Evolutionary conservation across 1,284 basidiomycete genomes (phyloP).

Genomic region (Trametes sp.): DNA sequence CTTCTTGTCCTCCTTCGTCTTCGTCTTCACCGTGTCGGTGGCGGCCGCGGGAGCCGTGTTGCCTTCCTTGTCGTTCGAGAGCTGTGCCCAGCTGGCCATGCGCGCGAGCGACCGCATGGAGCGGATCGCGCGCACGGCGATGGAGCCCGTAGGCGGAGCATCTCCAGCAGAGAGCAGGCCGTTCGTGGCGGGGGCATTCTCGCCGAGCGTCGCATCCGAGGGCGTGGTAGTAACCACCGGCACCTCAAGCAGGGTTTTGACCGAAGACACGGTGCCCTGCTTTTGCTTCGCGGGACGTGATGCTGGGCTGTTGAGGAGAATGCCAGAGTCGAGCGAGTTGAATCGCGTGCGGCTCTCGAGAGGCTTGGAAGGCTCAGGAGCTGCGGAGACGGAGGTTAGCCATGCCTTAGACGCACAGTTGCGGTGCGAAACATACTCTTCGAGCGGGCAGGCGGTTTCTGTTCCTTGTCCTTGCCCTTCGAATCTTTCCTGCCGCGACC

Average conservation of each 20-base stretch:
- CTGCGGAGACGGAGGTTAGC: constrained; percentile 38
- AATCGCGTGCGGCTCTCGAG: constrained; percentile 54
- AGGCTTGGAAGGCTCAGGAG: constrained; percentile 54
- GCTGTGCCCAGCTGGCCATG: constrained; percentile 74
- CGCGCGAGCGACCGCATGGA: constrained; percentile 75
- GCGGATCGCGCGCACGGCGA: constrained; percentile 79
- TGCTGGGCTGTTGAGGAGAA: constrained; percentile 51
- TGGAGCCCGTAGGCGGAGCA: constrained; percentile 54
- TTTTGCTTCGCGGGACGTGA: constrained; percentile 21
- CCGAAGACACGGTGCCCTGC: constrained; percentile 27
- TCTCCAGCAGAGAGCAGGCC: constrained; percentile 47
- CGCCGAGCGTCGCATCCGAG: constrained; percentile 19
- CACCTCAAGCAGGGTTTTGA: constrained; percentile 33
- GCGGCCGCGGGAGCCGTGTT: constrained; percentile 29
- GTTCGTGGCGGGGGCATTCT: constrained; percentile 42
- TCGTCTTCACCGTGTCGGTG: constrained; percentile 25
- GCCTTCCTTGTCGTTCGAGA: constrained; percentile 50
- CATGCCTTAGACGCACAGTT: background rate
- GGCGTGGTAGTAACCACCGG: constrained; percentile 30
- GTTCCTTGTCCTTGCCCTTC: constrained; percentile 51
- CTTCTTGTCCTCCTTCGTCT: constrained; percentile 35
- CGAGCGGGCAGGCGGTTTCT: constrained; percentile 45
- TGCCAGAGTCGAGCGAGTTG: constrained; percentile 69
- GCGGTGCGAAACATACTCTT: constrained; percentile 50
- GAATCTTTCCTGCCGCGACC: constrained; percentile 74